A percentile compares a stretch with the other conserved stretches of the same genome.
These are phyloP conservation scores for Acer saccharum DNA, from an alignment of 345 rosid genomes.

Conservation along the genomic window DNA sequence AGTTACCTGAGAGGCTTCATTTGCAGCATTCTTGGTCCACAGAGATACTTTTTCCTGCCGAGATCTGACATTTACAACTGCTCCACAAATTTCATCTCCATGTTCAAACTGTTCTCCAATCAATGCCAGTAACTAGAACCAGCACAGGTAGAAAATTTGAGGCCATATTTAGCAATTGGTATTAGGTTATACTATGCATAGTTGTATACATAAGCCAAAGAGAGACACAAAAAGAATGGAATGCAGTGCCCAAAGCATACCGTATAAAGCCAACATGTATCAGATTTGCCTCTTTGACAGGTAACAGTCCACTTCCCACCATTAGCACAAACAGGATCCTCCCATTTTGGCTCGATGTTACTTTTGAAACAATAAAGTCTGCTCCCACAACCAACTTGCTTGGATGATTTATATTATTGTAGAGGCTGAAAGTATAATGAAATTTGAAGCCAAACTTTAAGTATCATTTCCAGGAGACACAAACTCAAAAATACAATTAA, in stretches of 20 bases:
- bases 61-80: constrained; percentile 67
- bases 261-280: constrained; percentile 75
- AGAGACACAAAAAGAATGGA: background rate
- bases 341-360: constrained; percentile 94
- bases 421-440: constrained; percentile 51
- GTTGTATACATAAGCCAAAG: background rate
- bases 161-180: constrained; percentile 1
- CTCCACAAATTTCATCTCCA: constrained; percentile 97
- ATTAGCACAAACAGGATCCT: constrained; percentile 91
- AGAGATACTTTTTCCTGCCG: constrained; percentile 70
- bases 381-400: constrained; percentile 65
- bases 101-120: constrained; percentile 93
- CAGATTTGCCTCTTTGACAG: constrained; percentile 56
- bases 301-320: constrained; percentile 94
- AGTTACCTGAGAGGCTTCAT: constrained; percentile 87
- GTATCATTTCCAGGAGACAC: background rate
- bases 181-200: background rate
- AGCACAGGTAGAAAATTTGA: background rate
- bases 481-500: background rate
- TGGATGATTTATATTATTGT: constrained; percentile 75
- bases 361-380: constrained; percentile 86
- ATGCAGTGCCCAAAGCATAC: constrained; percentile 33
- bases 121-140: constrained; percentile 73
- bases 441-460: background rate
- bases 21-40: constrained; percentile 93